Evolutionary conservation across 2,329 filamentous ascomycete species (phyloP).

Genomic region (Hymenoscyphus linearis): DNA sequence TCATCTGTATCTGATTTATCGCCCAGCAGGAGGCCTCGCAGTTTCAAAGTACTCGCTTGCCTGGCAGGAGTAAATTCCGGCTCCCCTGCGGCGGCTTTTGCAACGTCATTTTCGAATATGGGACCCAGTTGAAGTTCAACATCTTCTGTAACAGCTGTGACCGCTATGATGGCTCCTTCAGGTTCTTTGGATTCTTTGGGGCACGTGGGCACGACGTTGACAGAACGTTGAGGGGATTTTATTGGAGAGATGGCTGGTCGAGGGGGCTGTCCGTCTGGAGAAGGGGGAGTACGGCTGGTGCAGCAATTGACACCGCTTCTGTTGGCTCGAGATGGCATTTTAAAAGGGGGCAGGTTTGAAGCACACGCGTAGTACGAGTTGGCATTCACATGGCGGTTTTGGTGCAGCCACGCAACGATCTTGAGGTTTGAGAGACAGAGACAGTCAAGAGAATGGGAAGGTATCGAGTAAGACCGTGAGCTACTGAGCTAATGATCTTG

Average conservation of each 20-base stretch:
- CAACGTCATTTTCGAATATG: conserved; percentile 21
- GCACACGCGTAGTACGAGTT: neutral
- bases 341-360: neutral
- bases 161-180: conserved; percentile 10
- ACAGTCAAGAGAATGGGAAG: neutral
- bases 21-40: conserved; percentile 13
- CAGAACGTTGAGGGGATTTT: conserved; percentile 5
- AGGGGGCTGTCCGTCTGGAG: conserved; percentile 26
- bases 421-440: neutral
- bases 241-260: conserved; percentile 17
- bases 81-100: neutral
- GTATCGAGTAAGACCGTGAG: neutral
- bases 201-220: conserved; percentile 8
- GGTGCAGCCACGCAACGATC: neutral
- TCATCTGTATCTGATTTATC: conserved; percentile 18
- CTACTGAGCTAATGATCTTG: neutral
- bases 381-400: neutral
- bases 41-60: conserved; percentile 9
- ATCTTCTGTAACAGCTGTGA: conserved; percentile 14
- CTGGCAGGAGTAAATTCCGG: neutral
- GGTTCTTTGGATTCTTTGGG: neutral
- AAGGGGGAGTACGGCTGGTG: conserved; percentile 26
- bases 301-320: conserved; percentile 22
- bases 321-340: conserved; percentile 1
- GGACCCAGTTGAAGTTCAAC: conserved; percentile 21